Percentiles rank a stretch among this genome's conserved stretches.
These are phyloP conservation scores for Malbranchea zuffiana DNA, from an alignment of 2,329 filamentous ascomycete species.

Conservation along the genomic window DNA sequence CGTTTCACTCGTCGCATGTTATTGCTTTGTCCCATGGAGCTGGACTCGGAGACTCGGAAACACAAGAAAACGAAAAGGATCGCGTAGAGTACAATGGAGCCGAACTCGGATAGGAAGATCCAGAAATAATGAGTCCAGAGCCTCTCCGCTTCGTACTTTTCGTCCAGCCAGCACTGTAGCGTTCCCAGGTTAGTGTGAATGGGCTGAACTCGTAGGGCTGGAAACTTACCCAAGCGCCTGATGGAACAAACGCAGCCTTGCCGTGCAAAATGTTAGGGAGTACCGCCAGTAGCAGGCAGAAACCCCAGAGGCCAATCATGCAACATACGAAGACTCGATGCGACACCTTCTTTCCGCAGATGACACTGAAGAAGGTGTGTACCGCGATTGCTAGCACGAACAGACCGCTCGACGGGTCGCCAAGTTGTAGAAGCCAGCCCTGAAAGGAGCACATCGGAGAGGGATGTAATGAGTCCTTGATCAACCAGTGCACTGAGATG, in stretches of 20 bases:
- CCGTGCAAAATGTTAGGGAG: constrained; percentile 36
- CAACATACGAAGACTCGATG: constrained; percentile 35
- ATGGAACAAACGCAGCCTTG: constrained; percentile 35
- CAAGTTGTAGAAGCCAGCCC: constrained; percentile 42
- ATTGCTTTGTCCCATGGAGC: constrained; percentile 21
- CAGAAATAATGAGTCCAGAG: constrained; percentile 44
- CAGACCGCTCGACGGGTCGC: constrained; percentile 41
- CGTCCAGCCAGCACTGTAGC: constrained; percentile 41
- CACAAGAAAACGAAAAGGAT: constrained; percentile 40
- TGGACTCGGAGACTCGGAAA: constrained; percentile 31
- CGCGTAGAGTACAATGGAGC: constrained; percentile 39
- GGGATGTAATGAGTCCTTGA: constrained; percentile 34
- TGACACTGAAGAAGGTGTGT: constrained; percentile 41
- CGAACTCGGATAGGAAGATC: constrained; percentile 44
- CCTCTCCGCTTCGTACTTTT: constrained; percentile 32
- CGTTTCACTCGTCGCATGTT: constrained; percentile 19
- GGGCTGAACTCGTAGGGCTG: neutral
- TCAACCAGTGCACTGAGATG: constrained; percentile 39
- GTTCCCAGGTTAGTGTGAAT: too few relatives aligned
- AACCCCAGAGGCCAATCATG: constrained; percentile 37
- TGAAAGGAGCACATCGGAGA: constrained; percentile 41
- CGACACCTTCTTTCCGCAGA: constrained; percentile 36
- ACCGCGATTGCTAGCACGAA: constrained; percentile 44
- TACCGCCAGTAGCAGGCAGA: constrained; percentile 36
- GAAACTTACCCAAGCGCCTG: constrained; percentile 41